Evolutionary conservation across 768 basidiomycete genomes (phyloP).

Genomic region (Serendipita vermifera): DNA sequence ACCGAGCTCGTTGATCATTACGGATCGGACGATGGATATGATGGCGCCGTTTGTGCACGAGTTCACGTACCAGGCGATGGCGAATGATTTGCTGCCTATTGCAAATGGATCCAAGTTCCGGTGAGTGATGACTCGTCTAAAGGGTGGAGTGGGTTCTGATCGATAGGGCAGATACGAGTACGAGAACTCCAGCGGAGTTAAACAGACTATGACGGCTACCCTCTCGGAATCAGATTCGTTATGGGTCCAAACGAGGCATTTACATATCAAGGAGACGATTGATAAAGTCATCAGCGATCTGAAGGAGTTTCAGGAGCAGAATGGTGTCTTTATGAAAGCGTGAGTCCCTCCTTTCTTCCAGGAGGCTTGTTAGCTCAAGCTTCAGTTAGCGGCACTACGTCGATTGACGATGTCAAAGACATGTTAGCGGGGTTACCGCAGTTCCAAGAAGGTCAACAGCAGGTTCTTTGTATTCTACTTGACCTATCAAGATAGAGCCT

Average conservation of each 20-base stretch:
- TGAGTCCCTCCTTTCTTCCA: conserved; percentile 25
- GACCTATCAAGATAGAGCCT: background rate
- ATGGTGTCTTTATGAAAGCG: conserved; percentile 82
- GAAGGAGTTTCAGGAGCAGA: conserved; percentile 84
- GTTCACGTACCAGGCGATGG: conserved; percentile 99
- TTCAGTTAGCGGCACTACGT: conserved; percentile 62
- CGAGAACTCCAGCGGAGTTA: conserved; percentile 45
- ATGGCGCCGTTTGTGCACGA: conserved; percentile 86
- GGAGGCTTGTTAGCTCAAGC: background rate
- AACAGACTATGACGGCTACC: conserved; percentile 19
- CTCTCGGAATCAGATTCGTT: conserved; percentile 81
- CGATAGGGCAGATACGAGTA: conserved; percentile 63
- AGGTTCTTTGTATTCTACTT: conserved; percentile 34
- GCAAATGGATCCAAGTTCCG: conserved; percentile 76
- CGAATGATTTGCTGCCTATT: conserved; percentile 82
- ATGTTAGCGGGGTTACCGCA: conserved; percentile 93
- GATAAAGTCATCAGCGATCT: conserved; percentile 96
- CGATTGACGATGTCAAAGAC: conserved; percentile 95
- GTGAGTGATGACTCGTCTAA: conserved; percentile 33
- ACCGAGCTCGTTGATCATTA: conserved; percentile 73
- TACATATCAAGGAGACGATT: conserved; percentile 98
- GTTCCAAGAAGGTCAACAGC: conserved; percentile 90
- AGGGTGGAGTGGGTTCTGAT: background rate
- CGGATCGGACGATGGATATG: conserved; percentile 94
- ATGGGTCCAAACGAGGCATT: conserved; percentile 86